phyloP scores from a whole-genome alignment of 495 filamentous ascomycete genomes.

The Tuber brumale region DNA sequence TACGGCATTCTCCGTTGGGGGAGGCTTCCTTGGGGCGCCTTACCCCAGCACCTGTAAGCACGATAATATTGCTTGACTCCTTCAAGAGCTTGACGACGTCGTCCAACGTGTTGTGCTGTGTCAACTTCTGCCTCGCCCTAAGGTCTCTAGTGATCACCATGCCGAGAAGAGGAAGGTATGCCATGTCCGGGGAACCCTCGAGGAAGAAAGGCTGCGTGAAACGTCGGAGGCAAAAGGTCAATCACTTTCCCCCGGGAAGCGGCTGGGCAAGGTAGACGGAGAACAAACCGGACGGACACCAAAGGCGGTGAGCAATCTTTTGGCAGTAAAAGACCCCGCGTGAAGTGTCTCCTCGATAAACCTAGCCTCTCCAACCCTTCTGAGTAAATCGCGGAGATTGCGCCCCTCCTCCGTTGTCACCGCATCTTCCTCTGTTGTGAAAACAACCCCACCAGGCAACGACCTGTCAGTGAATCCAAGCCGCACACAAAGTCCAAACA shows the following conservation, averaged over 20 bases:
- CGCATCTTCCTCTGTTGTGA: constrained; percentile 48
- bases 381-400: constrained; percentile 60
- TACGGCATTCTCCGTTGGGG: background rate
- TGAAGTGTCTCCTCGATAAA: constrained; percentile 71
- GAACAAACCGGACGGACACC: constrained; percentile 55
- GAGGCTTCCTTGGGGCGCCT: constrained; percentile 12
- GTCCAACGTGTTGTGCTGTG: constrained; percentile 75
- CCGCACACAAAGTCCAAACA: constrained; percentile 22
- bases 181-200: constrained; percentile 64
- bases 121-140: constrained; percentile 69
- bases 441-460: constrained; percentile 13
- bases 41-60: constrained; percentile 87
- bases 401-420: constrained; percentile 71
- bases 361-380: constrained; percentile 64
- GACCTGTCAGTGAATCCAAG: constrained; percentile 36
- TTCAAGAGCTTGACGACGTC: constrained; percentile 75
- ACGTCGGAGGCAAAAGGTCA: constrained; percentile 13
- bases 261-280: constrained; percentile 15
- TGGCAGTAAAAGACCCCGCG: constrained; percentile 60
- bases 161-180: constrained; percentile 65
- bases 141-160: constrained; percentile 77
- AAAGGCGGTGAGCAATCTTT: constrained; percentile 89
- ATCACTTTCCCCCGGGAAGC: constrained; percentile 3
- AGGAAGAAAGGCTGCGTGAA: constrained; percentile 56
- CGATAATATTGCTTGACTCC: constrained; percentile 73